These are phyloP conservation scores for Penicillium sp. DNA, from an alignment of 2,329 filamentous ascomycete species.

Conservation along the genomic window DNA sequence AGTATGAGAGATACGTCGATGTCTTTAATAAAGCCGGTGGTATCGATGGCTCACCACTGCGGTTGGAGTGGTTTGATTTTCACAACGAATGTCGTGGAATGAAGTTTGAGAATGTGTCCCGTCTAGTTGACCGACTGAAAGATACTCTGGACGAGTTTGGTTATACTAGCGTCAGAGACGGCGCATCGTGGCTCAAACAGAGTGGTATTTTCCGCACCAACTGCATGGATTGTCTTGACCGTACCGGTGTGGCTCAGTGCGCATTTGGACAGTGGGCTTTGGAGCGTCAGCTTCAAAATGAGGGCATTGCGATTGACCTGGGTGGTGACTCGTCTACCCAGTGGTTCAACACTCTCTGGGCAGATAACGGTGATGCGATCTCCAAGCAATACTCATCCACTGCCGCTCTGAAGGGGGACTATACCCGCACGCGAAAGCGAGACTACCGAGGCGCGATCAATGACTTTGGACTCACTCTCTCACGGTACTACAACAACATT, in stretches of 20 bases:
- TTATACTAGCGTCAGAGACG: constrained; percentile 62
- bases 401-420: constrained; percentile 93
- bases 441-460: constrained; percentile 89
- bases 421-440: constrained; percentile 84
- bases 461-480: constrained; percentile 85
- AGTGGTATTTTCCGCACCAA: constrained; percentile 85
- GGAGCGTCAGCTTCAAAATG: constrained; percentile 71
- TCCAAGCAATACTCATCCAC: constrained; percentile 96
- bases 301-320: constrained; percentile 73
- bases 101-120: constrained; percentile 93
- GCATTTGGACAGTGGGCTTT: constrained; percentile 82
- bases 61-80: constrained; percentile 97
- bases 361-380: constrained; percentile 94
- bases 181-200: constrained; percentile 53
- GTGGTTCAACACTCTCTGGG: constrained; percentile 97
- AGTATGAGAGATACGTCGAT: constrained; percentile 69
- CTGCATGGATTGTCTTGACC: constrained; percentile 97
- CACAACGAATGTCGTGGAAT: constrained; percentile 89
- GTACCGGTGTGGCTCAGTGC: constrained; percentile 94
- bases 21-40: constrained; percentile 64
- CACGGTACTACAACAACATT: constrained; percentile 75
- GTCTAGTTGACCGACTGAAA: constrained; percentile 70
- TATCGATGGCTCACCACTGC: constrained; percentile 54
- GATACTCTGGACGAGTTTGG: constrained; percentile 67
- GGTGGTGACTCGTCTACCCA: constrained; percentile 75